A percentile compares a stretch with the other conserved stretches of the same genome.
Evolutionary conservation across 139 green algal species (phyloP).

Genomic region (Auxenochlorella pyrenoidosa): DNA sequence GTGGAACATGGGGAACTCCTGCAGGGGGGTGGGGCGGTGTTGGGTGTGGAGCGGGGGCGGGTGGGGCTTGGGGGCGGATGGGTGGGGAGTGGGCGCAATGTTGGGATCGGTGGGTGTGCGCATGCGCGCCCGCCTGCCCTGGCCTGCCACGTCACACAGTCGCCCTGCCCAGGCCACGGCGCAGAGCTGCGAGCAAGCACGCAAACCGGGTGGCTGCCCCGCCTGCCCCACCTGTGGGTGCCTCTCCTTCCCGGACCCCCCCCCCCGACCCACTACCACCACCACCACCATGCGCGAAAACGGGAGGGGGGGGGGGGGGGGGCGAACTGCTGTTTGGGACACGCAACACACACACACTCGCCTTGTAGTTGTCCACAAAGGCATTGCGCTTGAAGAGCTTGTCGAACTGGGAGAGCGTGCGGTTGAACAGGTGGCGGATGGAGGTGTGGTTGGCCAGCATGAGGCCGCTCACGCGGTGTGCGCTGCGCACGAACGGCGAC

Average conservation of each 20-base stretch:
- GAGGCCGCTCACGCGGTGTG: constrained; percentile 92
- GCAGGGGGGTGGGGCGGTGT: neutral
- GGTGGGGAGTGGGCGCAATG: neutral
- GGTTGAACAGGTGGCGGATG: constrained; percentile 95
- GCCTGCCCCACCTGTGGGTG: no score
- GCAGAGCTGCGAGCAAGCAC: no score
- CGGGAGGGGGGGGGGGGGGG: no score
- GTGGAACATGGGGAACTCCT: constrained; percentile 65
- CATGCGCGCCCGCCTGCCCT: no score
- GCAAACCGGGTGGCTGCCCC: no score
- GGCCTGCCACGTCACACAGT: no score
- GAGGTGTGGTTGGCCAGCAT: constrained; percentile 99
- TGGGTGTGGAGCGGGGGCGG: neutral
- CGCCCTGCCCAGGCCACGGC: no score
- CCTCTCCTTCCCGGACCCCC: no score
- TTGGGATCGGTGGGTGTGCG: no score
- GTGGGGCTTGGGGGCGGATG: neutral
- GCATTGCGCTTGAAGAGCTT: constrained; percentile 91
- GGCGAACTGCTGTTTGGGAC: no score
- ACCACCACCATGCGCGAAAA: no score
- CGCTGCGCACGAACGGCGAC: constrained; percentile 89
- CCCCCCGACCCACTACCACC: no score
- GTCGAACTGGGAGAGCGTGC: constrained; percentile 91
- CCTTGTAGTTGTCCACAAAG: constrained; percentile 88
- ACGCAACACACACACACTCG: neutral